Evolutionary conservation across 1,139 yeast species (phyloP), one percentile per base, ranked within the genome.

Genomic region (Yamadazyma friedrichii): DNA sequence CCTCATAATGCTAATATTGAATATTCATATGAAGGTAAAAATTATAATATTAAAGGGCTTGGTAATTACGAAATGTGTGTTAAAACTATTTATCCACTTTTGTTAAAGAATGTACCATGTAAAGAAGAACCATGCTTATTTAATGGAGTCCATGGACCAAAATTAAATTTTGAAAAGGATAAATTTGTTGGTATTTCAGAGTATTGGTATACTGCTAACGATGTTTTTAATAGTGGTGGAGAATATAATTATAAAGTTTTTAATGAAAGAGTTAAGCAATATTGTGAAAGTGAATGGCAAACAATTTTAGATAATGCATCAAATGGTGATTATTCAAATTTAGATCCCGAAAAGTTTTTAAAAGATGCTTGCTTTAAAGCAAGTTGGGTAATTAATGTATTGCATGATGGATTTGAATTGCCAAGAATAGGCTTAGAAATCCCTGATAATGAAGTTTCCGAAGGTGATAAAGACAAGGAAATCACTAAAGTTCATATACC

Each of bases 181-280:
- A 81, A 76, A 51, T 85, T 86, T 60, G 79, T 86, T 30, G 95
- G 95, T 0, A 78, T 84, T 15, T 83, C 91, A 1, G 95, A 86
- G 54, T 86, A 84, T 61, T 85, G 93, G 93, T 86, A 86, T 54
- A 84, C 93, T 1, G 89, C 93, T 4, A 84, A 85, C 55, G 94
- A 86, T 53, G 79, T 86, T 5, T 85, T 85, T 55, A 79, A 82
- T 41, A 74, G 86, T 62, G 89, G 89, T 9, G 93, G 93, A 6
- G 85, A 80, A 43, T 85, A 85, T 54, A 82, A 82, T 51, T 84
- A 76, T 54, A 70, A 75, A 41, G 64, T 68, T 30, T 84, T 83
- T 55, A 83, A 78, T 56, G 70, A 70, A 34, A 75, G 77, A 42
- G 85, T 84, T 3, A 74, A 76, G 47, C 69, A 71, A 27, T 85